Conservation (phyloP, 352 stramenopile species). For the Achlya hypogyna region DNA sequence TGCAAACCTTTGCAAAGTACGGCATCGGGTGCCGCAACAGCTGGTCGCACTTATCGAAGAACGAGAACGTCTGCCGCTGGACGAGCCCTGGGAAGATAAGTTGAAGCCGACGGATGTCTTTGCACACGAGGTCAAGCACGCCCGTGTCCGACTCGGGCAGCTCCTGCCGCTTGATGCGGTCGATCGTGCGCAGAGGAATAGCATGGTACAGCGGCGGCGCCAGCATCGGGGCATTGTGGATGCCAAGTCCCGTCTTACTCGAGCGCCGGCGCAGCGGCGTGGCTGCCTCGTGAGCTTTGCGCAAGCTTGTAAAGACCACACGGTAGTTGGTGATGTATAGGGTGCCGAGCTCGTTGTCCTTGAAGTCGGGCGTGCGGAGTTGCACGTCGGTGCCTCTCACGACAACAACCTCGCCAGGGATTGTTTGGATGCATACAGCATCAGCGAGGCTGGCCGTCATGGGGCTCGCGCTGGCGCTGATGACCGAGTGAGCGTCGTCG, state of each 20-base stretch:
- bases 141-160: slow-evolving; percentile 64
- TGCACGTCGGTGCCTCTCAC: slow-evolving; percentile 52
- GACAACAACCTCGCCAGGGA: slow-evolving; percentile 58
- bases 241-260: background rate
- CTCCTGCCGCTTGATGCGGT: slow-evolving; percentile 67
- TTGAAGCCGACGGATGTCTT: slow-evolving; percentile 72
- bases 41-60: slow-evolving; percentile 56
- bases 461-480: background rate
- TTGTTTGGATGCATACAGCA: slow-evolving; percentile 31
- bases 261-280: background rate
- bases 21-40: slow-evolving; percentile 45
- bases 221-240: background rate
- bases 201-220: slow-evolving; percentile 37
- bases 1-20: slow-evolving; percentile 56
- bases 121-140: slow-evolving; percentile 60
- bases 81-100: slow-evolving; percentile 69
- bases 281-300: background rate
- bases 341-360: slow-evolving; percentile 26
- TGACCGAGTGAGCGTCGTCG: background rate
- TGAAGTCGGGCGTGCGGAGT: slow-evolving; percentile 34
- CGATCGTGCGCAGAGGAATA: slow-evolving; percentile 58
- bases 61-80: slow-evolving; percentile 65
- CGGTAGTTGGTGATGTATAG: slow-evolving; percentile 77
- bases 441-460: slow-evolving; percentile 22
- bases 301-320: slow-evolving; percentile 40